phyloP scores from a whole-genome alignment of 345 rosid genomes.

The Geranium brycei region DNA sequence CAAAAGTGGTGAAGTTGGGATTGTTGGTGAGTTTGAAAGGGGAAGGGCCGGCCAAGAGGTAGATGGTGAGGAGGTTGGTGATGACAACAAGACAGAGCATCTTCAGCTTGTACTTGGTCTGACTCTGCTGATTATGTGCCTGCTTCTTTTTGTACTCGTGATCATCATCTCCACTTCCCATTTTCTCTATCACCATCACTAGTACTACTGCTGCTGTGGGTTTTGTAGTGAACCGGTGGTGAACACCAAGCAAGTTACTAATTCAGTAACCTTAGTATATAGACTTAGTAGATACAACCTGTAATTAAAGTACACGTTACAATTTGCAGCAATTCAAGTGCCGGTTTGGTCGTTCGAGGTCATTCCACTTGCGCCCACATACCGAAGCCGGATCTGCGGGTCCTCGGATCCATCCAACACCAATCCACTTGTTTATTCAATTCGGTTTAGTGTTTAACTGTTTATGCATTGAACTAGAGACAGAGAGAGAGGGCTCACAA shows the following conservation, averaged over 20 bases:
- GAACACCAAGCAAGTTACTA: too few relatives aligned
- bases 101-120: constrained; percentile 23
- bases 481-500: too few relatives aligned
- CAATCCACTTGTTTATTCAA: too few relatives aligned
- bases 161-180: constrained; percentile 10
- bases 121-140: constrained; percentile 3
- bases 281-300: too few relatives aligned
- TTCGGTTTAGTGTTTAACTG: too few relatives aligned
- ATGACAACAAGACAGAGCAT: constrained; percentile 19
- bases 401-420: not conserved
- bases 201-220: too few relatives aligned
- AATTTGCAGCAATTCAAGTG: not conserved
- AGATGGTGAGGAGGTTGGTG: constrained; percentile 34
- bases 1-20: too few relatives aligned
- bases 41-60: constrained; percentile 18
- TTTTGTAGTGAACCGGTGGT: too few relatives aligned
- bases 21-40: not conserved
- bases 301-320: too few relatives aligned
- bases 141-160: constrained; percentile 14
- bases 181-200: not conserved
- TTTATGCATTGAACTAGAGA: too few relatives aligned
- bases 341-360: not conserved
- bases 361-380: not conserved
- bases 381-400: not conserved
- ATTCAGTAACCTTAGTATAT: too few relatives aligned